A percentile compares a stretch with the other conserved stretches of the same genome.
Evolutionary conservation across 2,329 filamentous ascomycete genomes (phyloP).

Genomic region (Sclerotinia subarctica): DNA sequence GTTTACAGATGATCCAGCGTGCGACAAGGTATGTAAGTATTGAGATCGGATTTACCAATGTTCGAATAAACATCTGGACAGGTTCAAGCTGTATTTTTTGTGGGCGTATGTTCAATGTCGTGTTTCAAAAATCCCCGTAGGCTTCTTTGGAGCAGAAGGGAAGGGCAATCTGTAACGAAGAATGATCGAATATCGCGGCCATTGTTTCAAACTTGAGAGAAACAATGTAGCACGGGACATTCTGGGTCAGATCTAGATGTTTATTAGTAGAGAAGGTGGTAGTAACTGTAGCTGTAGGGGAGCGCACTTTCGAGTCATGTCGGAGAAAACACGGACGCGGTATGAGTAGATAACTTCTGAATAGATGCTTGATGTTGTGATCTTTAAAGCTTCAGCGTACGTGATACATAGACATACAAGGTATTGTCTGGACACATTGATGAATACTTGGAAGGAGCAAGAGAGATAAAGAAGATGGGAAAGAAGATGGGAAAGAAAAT

Average conservation of each 20-base stretch:
- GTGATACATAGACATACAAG: background rate
- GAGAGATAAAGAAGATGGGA: too few relatives aligned
- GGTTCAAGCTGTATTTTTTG: background rate
- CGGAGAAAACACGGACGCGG: background rate
- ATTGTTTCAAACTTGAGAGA: conserved; percentile 5
- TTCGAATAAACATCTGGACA: conserved; percentile 9
- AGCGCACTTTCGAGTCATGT: background rate
- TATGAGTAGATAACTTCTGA: too few relatives aligned
- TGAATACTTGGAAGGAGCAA: background rate
- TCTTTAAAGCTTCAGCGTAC: background rate
- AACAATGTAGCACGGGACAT: background rate
- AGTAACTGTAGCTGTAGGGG: background rate
- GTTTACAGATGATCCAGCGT: background rate
- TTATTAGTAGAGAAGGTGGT: too few relatives aligned
- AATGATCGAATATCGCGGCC: conserved; percentile 1
- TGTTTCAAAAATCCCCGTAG: background rate
- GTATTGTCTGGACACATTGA: background rate
- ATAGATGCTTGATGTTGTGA: background rate
- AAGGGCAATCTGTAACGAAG: conserved; percentile 9
- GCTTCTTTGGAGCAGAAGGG: background rate
- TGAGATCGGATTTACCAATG: background rate
- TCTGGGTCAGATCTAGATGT: background rate
- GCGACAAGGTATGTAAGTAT: background rate
- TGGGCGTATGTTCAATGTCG: background rate
- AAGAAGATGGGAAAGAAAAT: background rate